Evolutionary conservation across 768 basidiomycete genomes (phyloP).

Genomic region (Amyloporia xantha): DNA sequence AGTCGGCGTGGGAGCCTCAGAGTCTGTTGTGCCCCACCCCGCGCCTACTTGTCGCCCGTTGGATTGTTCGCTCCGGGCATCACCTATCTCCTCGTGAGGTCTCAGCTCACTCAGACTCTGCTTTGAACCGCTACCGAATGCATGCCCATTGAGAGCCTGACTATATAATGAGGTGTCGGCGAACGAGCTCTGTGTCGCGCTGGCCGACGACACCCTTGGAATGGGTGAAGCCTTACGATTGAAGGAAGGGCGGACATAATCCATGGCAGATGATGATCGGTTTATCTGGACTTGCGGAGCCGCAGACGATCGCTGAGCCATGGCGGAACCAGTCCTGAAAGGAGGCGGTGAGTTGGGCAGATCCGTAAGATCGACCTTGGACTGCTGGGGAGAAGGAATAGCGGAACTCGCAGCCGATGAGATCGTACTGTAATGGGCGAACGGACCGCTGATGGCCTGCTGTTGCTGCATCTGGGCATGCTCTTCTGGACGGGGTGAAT

Average conservation of each 20-base stretch:
- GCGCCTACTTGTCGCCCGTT: constrained; percentile 26
- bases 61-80: constrained; percentile 21
- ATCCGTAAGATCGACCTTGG: constrained; percentile 32
- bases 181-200: constrained; percentile 46
- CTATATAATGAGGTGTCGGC: constrained; percentile 33
- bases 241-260: constrained; percentile 43
- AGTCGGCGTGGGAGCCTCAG: constrained; percentile 53
- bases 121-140: constrained; percentile 14
- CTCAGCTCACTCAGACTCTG: constrained; percentile 10
- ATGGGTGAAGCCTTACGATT: constrained; percentile 44
- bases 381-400: constrained; percentile 70
- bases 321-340: constrained; percentile 62
- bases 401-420: constrained; percentile 74
- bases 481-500: constrained; percentile 33
- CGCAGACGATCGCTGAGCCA: constrained; percentile 45
- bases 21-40: constrained; percentile 62
- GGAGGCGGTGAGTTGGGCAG: constrained; percentile 35
- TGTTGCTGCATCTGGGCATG: constrained; percentile 31
- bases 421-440: constrained; percentile 90
- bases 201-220: constrained; percentile 48
- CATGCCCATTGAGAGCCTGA: constrained; percentile 33
- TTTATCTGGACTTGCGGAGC: constrained; percentile 51
- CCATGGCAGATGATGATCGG: constrained; percentile 74
- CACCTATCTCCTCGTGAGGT: constrained; percentile 10
- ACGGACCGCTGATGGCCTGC: constrained; percentile 63